These are phyloP conservation scores for Heterobasidion annosum DNA, from an alignment of 1,284 basidiomycete genomes.

Conservation along the genomic window DNA sequence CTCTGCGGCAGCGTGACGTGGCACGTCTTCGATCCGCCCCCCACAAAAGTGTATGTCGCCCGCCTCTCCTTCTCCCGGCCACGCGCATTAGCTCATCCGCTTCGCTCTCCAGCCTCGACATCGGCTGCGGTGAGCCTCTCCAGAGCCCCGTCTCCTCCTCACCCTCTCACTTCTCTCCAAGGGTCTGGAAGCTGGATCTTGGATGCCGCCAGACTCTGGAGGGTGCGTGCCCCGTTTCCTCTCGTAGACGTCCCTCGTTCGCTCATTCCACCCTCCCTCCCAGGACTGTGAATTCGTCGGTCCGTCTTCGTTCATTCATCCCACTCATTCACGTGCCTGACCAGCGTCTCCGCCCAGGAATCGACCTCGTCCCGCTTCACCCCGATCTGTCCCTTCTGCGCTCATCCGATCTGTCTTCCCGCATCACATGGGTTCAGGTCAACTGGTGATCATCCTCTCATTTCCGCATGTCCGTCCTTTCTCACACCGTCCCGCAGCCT, in stretches of 20 bases:
- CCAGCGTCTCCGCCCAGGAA: slow-evolving; percentile 28
- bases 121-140: slow-evolving; percentile 47
- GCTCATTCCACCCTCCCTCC: not conserved
- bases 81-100: slow-evolving; percentile 3
- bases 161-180: slow-evolving; percentile 13
- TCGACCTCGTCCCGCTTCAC: slow-evolving; percentile 61
- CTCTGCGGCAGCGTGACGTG: slow-evolving; percentile 48
- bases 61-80: not conserved
- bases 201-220: slow-evolving; percentile 51
- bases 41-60: slow-evolving; percentile 47
- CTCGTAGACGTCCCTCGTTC: not conserved
- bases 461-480: slow-evolving; percentile 2
- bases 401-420: slow-evolving; percentile 40
- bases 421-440: slow-evolving; percentile 60
- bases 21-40: slow-evolving; percentile 50
- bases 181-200: slow-evolving; percentile 62
- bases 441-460: slow-evolving; percentile 45
- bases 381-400: slow-evolving; percentile 50
- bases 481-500: slow-evolving; percentile 30
- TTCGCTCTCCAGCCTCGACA: slow-evolving; percentile 37
- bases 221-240: slow-evolving; percentile 28
- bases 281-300: slow-evolving; percentile 51
- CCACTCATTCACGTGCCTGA: not conserved
- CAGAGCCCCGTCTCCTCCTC: not conserved
- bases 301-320: slow-evolving; percentile 17